Percentiles rank a stretch among this genome's conserved stretches.
Conservation (phyloP, 1,139 yeast species). For the Suhomyces maxii region DNA sequence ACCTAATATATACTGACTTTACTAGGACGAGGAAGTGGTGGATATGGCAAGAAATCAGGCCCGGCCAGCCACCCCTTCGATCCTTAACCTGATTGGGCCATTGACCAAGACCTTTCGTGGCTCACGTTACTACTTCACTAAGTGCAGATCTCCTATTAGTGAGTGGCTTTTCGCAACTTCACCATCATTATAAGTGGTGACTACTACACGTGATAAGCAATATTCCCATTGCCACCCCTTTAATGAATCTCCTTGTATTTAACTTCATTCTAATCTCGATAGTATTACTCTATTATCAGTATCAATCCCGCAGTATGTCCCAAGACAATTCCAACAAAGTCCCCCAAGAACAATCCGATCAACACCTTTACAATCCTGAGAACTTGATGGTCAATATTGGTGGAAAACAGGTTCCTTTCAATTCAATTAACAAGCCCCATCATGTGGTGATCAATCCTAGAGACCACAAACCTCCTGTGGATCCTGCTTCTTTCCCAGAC, state of each 20-base stretch:
- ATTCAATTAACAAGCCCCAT: slow-evolving; percentile 43
- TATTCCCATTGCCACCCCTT: slow-evolving; percentile 9
- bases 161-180: neutral
- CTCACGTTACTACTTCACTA: too few species aligned
- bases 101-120: too few species aligned
- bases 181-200: neutral
- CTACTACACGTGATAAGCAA: neutral
- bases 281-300: slow-evolving; percentile 5
- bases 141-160: too few species aligned
- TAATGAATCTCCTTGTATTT: slow-evolving; percentile 9
- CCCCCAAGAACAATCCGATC: slow-evolving; percentile 19
- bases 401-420: slow-evolving; percentile 39
- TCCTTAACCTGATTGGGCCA: too few species aligned
- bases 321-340: slow-evolving; percentile 8
- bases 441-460: slow-evolving; percentile 37
- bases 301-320: slow-evolving; percentile 5
- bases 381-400: slow-evolving; percentile 35
- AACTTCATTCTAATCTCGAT: slow-evolving; percentile 2
- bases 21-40: too few species aligned
- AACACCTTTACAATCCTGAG: slow-evolving; percentile 15
- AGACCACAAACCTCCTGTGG: slow-evolving; percentile 20
- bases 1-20: too few species aligned
- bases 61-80: too few species aligned
- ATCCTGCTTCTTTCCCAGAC: slow-evolving; percentile 21
- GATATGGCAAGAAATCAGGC: too few species aligned